Evolutionary conservation across 352 stramenopile genomes (phyloP).

Genomic region (Plasmopara viticola): DNA sequence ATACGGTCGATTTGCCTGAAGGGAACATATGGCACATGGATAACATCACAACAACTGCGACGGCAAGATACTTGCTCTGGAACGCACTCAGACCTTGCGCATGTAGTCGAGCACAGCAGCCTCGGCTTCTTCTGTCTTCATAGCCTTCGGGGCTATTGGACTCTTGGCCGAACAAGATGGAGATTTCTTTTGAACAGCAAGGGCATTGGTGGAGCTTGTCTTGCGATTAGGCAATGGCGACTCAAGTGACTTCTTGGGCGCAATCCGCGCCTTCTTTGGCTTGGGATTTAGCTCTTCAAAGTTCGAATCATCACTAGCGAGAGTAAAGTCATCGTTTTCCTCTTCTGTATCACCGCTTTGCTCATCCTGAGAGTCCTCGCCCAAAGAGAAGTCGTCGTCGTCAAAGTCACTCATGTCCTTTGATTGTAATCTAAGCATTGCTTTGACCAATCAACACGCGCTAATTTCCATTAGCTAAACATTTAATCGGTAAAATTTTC

Average conservation of each 20-base stretch:
- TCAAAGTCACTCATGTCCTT: slow-evolving; percentile 22
- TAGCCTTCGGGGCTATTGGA: slow-evolving; percentile 18
- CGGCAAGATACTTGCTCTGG: background rate
- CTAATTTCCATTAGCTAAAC: too few relatives aligned
- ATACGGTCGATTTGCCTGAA: slow-evolving; percentile 72
- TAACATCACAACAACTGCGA: background rate
- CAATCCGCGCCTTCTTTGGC: slow-evolving; percentile 20
- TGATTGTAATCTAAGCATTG: too few relatives aligned
- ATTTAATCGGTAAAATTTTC: too few relatives aligned
- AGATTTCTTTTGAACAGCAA: slow-evolving; percentile 5
- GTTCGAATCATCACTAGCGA: slow-evolving; percentile 36
- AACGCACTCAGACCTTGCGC: slow-evolving; percentile 36
- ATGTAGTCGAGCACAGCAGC: slow-evolving; percentile 64
- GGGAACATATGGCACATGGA: slow-evolving; percentile 2
- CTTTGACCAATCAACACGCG: too few relatives aligned
- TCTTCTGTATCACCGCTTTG: slow-evolving; percentile 32
- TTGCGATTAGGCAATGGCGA: slow-evolving; percentile 1
- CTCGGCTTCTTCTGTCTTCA: slow-evolving; percentile 43
- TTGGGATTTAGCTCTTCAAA: slow-evolving; percentile 27
- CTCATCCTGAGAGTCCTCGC: slow-evolving; percentile 37
- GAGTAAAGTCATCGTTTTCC: slow-evolving; percentile 24
- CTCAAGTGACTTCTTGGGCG: slow-evolving; percentile 14
- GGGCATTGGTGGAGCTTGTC: slow-evolving; percentile 5
- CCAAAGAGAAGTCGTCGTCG: slow-evolving; percentile 61
- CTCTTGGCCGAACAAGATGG: slow-evolving; percentile 6